Evolutionary conservation across 2,329 filamentous ascomycete species (phyloP).

Genomic region (Biscogniauxia sp.): DNA sequence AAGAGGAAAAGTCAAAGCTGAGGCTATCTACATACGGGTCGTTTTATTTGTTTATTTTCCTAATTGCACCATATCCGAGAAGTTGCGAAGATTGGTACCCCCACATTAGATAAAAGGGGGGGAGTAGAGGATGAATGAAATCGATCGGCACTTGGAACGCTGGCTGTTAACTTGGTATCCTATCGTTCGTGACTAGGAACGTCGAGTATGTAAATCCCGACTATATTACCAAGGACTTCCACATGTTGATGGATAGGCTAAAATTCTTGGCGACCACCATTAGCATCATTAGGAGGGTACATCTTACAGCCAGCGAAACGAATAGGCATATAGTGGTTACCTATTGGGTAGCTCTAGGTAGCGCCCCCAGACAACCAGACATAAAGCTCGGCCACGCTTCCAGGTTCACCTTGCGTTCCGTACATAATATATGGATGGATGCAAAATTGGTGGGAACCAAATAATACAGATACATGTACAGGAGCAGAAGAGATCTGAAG

Average conservation of each 20-base stretch:
- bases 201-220: neutral
- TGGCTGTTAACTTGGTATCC: neutral
- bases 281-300: neutral
- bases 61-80: too few relatives aligned
- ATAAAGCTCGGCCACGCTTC: neutral
- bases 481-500: neutral
- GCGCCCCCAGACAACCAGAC: neutral
- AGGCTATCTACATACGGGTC: neutral
- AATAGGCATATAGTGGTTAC: neutral
- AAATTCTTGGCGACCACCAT: neutral
- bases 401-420: neutral
- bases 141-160: too few relatives aligned
- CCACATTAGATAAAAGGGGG: neutral
- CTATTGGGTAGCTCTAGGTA: neutral
- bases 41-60: too few relatives aligned
- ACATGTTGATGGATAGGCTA: neutral
- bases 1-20: neutral
- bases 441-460: neutral
- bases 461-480: neutral
- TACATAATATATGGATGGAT: neutral
- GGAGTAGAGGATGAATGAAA: neutral
- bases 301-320: neutral
- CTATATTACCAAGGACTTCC: neutral
- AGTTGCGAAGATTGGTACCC: neutral
- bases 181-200: neutral